Base-by-base conservation (phyloP, 306 rosid genomes). In the Psophocarpus tetragonolobus region DNA sequence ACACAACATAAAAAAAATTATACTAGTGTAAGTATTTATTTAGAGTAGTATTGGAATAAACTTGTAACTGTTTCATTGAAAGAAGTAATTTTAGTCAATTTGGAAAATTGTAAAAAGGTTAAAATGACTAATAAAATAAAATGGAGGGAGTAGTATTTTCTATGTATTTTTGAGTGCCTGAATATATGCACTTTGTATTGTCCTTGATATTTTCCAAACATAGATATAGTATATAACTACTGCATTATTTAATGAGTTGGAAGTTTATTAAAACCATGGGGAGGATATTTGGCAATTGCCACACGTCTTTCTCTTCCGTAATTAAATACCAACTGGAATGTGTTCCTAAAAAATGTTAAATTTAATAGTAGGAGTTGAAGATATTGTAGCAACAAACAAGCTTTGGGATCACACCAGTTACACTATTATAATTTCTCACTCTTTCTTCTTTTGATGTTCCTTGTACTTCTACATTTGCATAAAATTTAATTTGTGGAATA, bases 201-300 rank as follows among this genome's bases (percentile, higher is more conserved):
- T 32, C 60, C 71, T 41, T 23, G 39, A 33, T 36, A 80, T 15
- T 67, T 81, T 32, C 17, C 70, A 10, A 72, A 18, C 45, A 12
- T 42, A 35, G 61, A 73, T 57, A 29, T 32, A 64, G 50, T 35
- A 36, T 47, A 45, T 62, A 38, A 23, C 44, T 68, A 30, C 62
- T 68, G 24, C 69, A 29, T 35, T 26, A 48, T 61, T 36, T 47
- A 60, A 51, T 38, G 23, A 51, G 33, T 54, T 53, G 12, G 23
- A 41, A 38, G 47, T 50, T 27, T 60, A 18, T 27, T 13, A 29
- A 68, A 68, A 18, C 74, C 72, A 48, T 32, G 57, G 21, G 54
- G 57, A 50, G n/a, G 17, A 63, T 33, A 41, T 21, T 66, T 32
- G 70, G 35, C 54, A 53, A 53, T 20, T 32, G 56, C 30, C 26